phyloP scores from a whole-genome alignment of 225 moss, liverwort and hornwort species.

The Sphagnum contortum region DNA sequence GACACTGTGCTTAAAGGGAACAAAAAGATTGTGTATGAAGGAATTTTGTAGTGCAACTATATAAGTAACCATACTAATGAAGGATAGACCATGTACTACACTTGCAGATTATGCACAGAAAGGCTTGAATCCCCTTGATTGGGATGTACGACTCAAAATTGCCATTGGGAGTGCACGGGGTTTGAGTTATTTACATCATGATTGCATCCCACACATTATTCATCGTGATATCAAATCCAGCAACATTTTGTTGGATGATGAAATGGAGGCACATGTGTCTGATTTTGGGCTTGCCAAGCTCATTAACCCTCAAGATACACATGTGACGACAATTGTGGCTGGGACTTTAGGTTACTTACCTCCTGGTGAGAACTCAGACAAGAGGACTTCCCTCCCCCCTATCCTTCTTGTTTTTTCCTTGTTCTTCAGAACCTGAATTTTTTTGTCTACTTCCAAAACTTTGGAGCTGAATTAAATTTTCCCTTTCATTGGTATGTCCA shows the following conservation, averaged over 20 bases:
- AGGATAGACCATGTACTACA: background rate
- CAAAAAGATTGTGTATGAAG: no score
- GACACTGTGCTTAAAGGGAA: no score
- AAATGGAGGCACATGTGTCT: constrained; percentile 63
- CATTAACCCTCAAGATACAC: constrained; percentile 61
- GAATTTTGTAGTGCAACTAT: no score
- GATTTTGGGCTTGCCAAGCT: constrained; percentile 97
- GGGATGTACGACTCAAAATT: constrained; percentile 59
- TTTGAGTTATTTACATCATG: constrained; percentile 76
- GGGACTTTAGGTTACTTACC: constrained; percentile 88
- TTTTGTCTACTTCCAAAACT: background rate
- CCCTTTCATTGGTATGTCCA: constrained; percentile 13
- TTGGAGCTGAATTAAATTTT: background rate
- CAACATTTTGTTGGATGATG: constrained; percentile 75
- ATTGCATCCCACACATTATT: constrained; percentile 78
- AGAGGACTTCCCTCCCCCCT: background rate
- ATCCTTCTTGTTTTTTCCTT: background rate
- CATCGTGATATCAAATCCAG: constrained; percentile 91
- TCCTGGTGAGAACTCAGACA: constrained; percentile 42
- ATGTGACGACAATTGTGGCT: constrained; percentile 81
- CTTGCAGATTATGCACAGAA: constrained; percentile 40
- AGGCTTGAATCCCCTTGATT: constrained; percentile 47
- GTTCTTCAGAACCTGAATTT: background rate
- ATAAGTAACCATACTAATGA: no score
- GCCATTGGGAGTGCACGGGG: constrained; percentile 63